Percentiles rank a stretch among this genome's conserved stretches.
phyloP scores from a whole-genome alignment of 352 stramenopile genomes.

The Globisporangium radiosum region DNA sequence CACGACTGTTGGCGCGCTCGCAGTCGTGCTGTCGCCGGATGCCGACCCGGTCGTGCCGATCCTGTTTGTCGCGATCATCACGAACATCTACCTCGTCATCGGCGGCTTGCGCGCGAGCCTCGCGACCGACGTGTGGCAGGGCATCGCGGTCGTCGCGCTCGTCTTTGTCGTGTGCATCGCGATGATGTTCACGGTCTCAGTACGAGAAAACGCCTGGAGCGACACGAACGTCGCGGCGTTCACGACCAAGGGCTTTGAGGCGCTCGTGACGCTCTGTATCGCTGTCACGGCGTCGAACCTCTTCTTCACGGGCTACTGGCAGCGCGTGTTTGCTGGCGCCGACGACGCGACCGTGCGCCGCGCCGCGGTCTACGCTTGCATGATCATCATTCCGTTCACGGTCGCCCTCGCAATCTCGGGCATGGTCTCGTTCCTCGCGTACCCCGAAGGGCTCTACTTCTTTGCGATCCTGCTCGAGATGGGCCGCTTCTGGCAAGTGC shows the following conservation, averaged over 20 bases:
- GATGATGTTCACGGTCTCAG: constrained; percentile 48
- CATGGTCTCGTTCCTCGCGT: constrained; percentile 67
- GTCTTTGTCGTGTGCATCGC: constrained; percentile 54
- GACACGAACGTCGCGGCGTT: constrained; percentile 54
- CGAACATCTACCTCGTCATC: constrained; percentile 69
- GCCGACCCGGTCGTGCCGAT: constrained; percentile 53
- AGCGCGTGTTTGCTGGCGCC: constrained; percentile 59
- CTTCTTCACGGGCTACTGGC: constrained; percentile 81
- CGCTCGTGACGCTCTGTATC: constrained; percentile 64
- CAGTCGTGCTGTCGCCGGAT: constrained; percentile 36
- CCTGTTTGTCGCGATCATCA: constrained; percentile 49
- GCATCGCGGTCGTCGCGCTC: constrained; percentile 49
- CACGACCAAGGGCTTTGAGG: constrained; percentile 56
- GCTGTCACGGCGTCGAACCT: constrained; percentile 56
- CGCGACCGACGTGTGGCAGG: constrained; percentile 70
- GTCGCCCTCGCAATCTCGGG: constrained; percentile 53
- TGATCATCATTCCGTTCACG: constrained; percentile 65
- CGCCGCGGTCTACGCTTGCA: constrained; percentile 31
- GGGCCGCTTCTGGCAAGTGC: constrained; percentile 53
- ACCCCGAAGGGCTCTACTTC: constrained; percentile 51
- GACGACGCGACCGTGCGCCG: constrained; percentile 48
- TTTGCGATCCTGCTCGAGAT: constrained; percentile 75
- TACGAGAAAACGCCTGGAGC: constrained; percentile 45
- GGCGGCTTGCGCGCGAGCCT: constrained; percentile 66
- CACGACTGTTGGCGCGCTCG: constrained; percentile 53